These are phyloP conservation scores for Gomphus bonarii DNA, from an alignment of 1,284 basidiomycete species.

Conservation along the genomic window DNA sequence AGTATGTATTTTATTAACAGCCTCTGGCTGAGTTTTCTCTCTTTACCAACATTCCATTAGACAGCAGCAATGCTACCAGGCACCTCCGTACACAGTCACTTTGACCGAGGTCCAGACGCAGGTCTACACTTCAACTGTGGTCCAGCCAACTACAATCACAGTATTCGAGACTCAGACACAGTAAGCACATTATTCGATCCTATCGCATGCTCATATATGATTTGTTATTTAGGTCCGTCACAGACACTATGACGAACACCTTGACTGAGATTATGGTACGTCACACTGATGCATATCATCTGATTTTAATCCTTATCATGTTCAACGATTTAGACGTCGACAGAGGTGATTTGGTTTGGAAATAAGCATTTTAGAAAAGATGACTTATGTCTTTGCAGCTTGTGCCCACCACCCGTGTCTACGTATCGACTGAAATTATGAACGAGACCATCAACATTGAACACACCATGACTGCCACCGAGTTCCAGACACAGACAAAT, in stretches of 20 bases:
- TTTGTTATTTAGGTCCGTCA: conserved; percentile 1
- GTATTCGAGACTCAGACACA: conserved; percentile 26
- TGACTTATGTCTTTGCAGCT: conserved; percentile 17
- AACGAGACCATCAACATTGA: conserved; percentile 44
- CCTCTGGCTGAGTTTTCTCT: background rate
- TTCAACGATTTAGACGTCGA: conserved; percentile 29
- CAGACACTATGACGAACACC: conserved; percentile 16
- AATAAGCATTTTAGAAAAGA: background rate
- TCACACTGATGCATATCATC: background rate
- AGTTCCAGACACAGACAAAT: conserved; percentile 42
- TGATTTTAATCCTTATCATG: background rate
- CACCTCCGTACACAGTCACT: conserved; percentile 23
- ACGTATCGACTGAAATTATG: conserved; percentile 53
- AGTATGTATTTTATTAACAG: conserved; percentile 23
- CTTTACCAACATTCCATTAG: background rate
- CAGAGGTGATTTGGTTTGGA: conserved; percentile 19
- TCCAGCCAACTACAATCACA: conserved; percentile 27
- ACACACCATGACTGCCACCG: conserved; percentile 51
- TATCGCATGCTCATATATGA: background rate
- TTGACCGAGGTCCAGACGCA: conserved; percentile 19
- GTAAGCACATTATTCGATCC: background rate
- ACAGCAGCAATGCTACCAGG: conserved; percentile 12
- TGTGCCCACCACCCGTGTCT: conserved; percentile 51
- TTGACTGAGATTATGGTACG: conserved; percentile 29
- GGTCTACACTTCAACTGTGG: conserved; percentile 30